A percentile compares a stretch with the other conserved stretches of the same genome.
These are phyloP conservation scores for Salix suchowensis DNA, from an alignment of 345 rosid species.

Conservation along the genomic window DNA sequence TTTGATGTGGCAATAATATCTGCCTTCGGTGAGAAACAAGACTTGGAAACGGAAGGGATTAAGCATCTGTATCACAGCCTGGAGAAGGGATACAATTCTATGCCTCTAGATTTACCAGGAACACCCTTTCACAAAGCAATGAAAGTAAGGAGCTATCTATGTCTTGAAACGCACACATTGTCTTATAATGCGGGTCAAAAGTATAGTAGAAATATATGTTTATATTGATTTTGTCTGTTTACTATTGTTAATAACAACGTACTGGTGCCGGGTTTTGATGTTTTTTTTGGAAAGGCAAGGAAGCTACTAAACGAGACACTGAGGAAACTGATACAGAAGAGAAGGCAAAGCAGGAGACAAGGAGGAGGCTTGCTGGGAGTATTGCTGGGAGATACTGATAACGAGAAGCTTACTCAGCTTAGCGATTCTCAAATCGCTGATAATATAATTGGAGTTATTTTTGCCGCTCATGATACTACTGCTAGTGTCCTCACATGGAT, in stretches of 20 bases:
- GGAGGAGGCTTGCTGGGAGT: constrained; percentile 65
- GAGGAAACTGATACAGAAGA: constrained; percentile 55
- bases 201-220: neutral
- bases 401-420: constrained; percentile 35
- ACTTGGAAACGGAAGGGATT: constrained; percentile 51
- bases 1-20: constrained; percentile 90
- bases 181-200: too few species aligned
- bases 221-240: neutral
- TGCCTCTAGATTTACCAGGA: constrained; percentile 84
- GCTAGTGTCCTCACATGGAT: constrained; percentile 85
- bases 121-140: constrained; percentile 76
- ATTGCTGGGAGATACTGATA: constrained; percentile 43
- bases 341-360: constrained; percentile 40
- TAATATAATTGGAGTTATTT: constrained; percentile 84
- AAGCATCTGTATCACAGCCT: constrained; percentile 62
- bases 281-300: constrained; percentile 51
- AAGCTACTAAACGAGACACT: constrained; percentile 49
- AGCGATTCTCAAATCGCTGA: constrained; percentile 85
- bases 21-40: constrained; percentile 59
- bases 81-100: constrained; percentile 87
- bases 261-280: neutral
- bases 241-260: neutral
- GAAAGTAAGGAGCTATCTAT: constrained; percentile 41
- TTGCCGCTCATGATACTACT: constrained; percentile 96
- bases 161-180: neutral